Percentiles rank a stretch among this genome's conserved stretches.
These are phyloP conservation scores for Phalaenopsis hybrid DNA, from an alignment of 116 monocot species.

Conservation along the genomic window DNA sequence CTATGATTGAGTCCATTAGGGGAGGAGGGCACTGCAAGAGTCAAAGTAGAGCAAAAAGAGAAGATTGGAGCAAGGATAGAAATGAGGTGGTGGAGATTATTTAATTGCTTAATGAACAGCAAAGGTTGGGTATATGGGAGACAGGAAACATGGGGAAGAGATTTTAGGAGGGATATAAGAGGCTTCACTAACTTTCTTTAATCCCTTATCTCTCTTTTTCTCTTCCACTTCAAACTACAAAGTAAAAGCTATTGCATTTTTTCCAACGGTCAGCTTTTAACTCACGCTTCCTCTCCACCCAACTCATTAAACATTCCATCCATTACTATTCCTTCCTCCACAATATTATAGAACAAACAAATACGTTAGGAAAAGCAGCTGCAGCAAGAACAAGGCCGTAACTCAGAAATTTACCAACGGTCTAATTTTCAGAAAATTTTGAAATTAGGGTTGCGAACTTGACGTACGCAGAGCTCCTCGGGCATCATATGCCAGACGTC, in stretches of 20 bases:
- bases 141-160: not conserved
- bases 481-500: not conserved
- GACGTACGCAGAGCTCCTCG: not conserved
- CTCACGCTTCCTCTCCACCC: too few relatives aligned
- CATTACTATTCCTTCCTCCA: not conserved
- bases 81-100: not conserved
- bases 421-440: not conserved
- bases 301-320: not conserved
- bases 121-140: not conserved
- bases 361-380: not conserved
- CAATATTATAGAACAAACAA: not conserved
- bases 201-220: conserved; percentile 1
- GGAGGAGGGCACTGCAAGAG: too few relatives aligned
- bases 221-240: not conserved
- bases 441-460: not conserved
- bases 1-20: too few relatives aligned
- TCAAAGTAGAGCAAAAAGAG: not conserved
- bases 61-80: not conserved
- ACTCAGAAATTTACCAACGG: not conserved
- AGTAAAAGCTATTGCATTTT: not conserved
- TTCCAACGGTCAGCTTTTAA: conserved; percentile 3
- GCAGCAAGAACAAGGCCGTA: not conserved
- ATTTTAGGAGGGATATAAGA: not conserved
- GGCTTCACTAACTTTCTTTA: conserved; percentile 1
- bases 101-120: not conserved